Evolutionary conservation across 2,329 filamentous ascomycete genomes (phyloP).

Genomic region (Phialophora macrospora): DNA sequence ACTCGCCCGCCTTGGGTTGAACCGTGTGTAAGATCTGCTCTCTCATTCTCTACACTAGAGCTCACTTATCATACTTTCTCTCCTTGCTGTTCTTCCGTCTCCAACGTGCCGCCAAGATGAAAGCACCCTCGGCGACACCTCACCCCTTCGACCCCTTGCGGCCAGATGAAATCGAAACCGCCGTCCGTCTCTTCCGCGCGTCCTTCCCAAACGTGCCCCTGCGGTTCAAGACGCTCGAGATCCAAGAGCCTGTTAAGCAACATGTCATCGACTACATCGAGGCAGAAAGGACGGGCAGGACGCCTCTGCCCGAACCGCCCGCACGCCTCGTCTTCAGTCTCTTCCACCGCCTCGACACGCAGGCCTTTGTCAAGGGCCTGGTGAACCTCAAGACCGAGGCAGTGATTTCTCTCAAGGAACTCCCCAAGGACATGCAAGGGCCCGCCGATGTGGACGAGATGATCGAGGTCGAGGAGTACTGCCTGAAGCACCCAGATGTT

Average conservation of each 20-base stretch:
- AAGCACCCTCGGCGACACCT: constrained; percentile 29
- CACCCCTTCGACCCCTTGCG: constrained; percentile 45
- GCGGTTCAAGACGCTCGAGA: constrained; percentile 1
- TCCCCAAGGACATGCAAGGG: neutral
- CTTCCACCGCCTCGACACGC: constrained; percentile 4
- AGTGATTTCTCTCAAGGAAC: neutral
- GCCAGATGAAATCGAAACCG: neutral
- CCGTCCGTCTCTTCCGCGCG: neutral
- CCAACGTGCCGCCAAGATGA: too few species aligned
- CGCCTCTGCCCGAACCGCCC: neutral
- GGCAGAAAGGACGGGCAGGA: neutral
- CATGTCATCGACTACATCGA: constrained; percentile 4
- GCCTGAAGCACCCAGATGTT: neutral
- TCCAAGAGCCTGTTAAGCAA: constrained; percentile 1
- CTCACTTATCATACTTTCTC: too few species aligned
- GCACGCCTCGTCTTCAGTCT: neutral
- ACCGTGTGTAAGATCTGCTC: too few species aligned
- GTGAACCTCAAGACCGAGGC: neutral
- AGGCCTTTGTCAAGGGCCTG: constrained; percentile 3
- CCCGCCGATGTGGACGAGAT: constrained; percentile 1
- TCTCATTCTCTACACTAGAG: too few species aligned
- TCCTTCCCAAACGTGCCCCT: neutral
- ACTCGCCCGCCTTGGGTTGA: too few species aligned
- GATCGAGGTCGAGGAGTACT: neutral
- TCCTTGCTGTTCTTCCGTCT: too few species aligned